Percentiles rank a stretch among this genome's conserved stretches.
Conservation (phyloP, 139 green algal genomes). For the Zygnema cylindricum region DNA sequence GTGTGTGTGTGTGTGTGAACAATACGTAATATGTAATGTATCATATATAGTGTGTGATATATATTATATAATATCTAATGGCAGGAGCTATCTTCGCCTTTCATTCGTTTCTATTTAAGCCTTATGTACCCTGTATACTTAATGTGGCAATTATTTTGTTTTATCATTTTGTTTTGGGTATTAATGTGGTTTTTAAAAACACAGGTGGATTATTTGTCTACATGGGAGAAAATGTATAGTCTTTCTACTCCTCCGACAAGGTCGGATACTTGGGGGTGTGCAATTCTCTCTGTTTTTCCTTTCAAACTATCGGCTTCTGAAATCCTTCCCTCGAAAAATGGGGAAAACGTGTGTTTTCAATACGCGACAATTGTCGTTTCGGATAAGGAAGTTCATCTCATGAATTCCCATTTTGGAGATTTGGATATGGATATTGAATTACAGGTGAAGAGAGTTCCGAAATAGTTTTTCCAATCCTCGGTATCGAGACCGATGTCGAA, state of each 20-base stretch:
- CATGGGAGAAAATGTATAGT: constrained; percentile 48
- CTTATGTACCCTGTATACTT: not conserved
- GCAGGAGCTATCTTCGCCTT: not conserved
- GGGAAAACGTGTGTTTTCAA: constrained; percentile 52
- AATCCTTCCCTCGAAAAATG: constrained; percentile 36
- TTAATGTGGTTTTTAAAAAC: not conserved
- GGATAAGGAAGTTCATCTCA: constrained; percentile 27
- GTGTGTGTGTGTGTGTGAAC: no score
- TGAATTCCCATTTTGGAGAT: constrained; percentile 56
- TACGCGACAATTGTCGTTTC: not conserved
- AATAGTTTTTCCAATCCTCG: not conserved
- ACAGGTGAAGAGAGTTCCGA: constrained; percentile 34
- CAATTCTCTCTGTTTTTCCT: constrained; percentile 56
- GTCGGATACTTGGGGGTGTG: constrained; percentile 47
- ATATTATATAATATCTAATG: not conserved
- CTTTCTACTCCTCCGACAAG: constrained; percentile 30
- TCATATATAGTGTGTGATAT: no score
- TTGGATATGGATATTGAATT: constrained; percentile 15
- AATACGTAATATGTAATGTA: no score
- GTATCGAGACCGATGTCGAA: no score
- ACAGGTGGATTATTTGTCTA: constrained; percentile 53
- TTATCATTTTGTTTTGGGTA: not conserved
- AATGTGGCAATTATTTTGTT: not conserved
- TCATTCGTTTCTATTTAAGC: not conserved
- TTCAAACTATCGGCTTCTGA: constrained; percentile 9